Evolutionary conservation across 768 basidiomycete species (phyloP), one percentile per base, ranked within the genome.

Genomic region (Porpolomopsis calyptriformis): DNA sequence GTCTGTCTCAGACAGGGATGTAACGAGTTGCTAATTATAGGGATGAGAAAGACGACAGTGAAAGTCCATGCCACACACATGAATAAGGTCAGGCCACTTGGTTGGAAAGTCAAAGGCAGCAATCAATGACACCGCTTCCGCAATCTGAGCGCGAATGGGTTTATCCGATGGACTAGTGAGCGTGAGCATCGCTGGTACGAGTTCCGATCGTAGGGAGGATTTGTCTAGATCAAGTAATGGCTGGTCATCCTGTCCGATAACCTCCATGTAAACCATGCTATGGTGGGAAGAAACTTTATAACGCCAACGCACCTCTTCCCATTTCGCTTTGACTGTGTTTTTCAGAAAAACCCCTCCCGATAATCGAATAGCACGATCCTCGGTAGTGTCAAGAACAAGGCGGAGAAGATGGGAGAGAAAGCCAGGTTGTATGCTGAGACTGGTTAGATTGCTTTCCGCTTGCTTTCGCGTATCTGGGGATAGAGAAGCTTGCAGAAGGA

Each of bases 141-240:
- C 93, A 26, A 98, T 76, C 64, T 98, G 92, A 1, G 82, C 78
- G 4, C 87, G 77, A 46, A 87, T 70, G 3, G 71, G 50, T 57
- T 84, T 87, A 62, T 89, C 85, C 29, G 76, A 64, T 5, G 85
- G 74, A 48, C 70, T 70, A 0, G 91, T 87, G 26, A 97, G 72
- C 18, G 78, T 62, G 49, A 98, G 80, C 94, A 99, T 97, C 33
- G 91, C 82, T 2, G 88, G 85, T 0, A 99, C 82, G 38, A 99
- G 76, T 54, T 85, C 78, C 1, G 73, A 62, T 54, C 87, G 81
- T 49, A 98, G 69, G 0, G 77, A 60, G 4, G 67, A 67, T 57
- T 91, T 88, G 70, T 94, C 91, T 34, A 70, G 65, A 43, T 78
- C 74, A 2, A 75, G 60, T 25, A 93, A 67, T 3, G 86, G 84